Evolutionary conservation across 768 basidiomycete genomes (phyloP).

Genomic region (Chalciporus chontae): DNA sequence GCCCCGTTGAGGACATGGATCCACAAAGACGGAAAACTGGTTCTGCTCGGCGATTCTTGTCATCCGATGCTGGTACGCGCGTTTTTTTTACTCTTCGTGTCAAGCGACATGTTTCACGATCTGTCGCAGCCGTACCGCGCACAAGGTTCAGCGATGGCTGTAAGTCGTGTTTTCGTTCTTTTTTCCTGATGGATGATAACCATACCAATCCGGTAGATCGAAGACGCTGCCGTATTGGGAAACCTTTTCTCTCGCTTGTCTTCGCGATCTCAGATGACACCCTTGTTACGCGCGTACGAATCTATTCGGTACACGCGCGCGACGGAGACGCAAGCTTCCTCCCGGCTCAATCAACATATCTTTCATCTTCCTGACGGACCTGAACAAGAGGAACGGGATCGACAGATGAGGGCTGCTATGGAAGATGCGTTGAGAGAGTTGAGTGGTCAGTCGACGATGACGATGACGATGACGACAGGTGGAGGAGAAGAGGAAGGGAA

Average conservation of each 20-base stretch:
- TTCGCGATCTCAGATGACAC: conserved; percentile 37
- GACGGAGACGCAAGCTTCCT: conserved; percentile 44
- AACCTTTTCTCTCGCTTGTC: conserved; percentile 49
- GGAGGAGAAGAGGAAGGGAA: too few species aligned
- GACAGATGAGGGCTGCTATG: conserved; percentile 48
- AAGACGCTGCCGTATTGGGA: conserved; percentile 41
- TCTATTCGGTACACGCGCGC: conserved; percentile 48
- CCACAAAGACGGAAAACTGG: conserved; percentile 40
- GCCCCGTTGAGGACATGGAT: conserved; percentile 47
- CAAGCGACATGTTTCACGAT: background rate
- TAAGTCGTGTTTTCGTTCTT: conserved; percentile 21
- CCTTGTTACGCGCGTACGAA: conserved; percentile 51
- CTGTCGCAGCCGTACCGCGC: conserved; percentile 45
- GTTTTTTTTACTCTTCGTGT: background rate
- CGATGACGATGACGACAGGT: conserved; percentile 14
- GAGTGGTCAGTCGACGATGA: background rate
- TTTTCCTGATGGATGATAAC: background rate
- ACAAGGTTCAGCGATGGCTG: conserved; percentile 54
- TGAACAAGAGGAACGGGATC: conserved; percentile 49
- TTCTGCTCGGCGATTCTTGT: conserved; percentile 51
- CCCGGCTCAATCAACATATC: conserved; percentile 47
- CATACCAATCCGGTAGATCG: conserved; percentile 20
- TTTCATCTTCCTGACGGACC: conserved; percentile 58
- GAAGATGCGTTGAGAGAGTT: conserved; percentile 31
- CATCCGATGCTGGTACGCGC: conserved; percentile 48